Evolutionary conservation across 352 stramenopile species (phyloP), one percentile per base, ranked within the genome.

Genomic region (Phytophthora crassamura): DNA sequence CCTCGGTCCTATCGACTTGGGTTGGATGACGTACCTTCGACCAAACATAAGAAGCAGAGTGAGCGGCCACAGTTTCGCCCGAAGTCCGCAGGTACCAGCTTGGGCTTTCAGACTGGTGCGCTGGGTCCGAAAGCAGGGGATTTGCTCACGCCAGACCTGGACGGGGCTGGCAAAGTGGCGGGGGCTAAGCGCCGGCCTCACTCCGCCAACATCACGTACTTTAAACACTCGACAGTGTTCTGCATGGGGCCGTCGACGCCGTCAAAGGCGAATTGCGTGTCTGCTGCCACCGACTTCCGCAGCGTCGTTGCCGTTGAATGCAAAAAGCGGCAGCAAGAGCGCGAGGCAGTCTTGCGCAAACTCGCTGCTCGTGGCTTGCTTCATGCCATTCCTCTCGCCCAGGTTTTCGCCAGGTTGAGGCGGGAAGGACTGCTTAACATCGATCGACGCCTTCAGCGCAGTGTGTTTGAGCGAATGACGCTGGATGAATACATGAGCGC

Each of bases 401-500:
- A 89, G 56, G 62, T 89, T 25, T 90, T 89, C 45, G 79, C 77
- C 16, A 69, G 82, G 2, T 52, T 89, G 15, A 66, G 80, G 7
- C 68, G 82, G 5, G 82, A 90, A 69, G 73, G 72, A 7, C 56
- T 88, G 7, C 71, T 83, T 28, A 83, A 89, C 41, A 67, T 84
- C n/a, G 70, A 71, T 14, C 69, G 67, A 11, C 72, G 74, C 28
- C 16, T 78, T 5, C 71, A 84, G 49, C 52, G 75, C 12, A 69
- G 64, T 2, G 48, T 68, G 15, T 86, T 85, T 30, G 81, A 88
- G 49, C 77, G 73, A 49, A 78, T 86, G 57, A 59, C 75, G 0
- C 28, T 88, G 39, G 75, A 88, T 10, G 80, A 88, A 45, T 89
- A 86, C 52, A 85, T 89, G 80, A 82, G 56, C n/a, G 76, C 69